A percentile compares a stretch with the other conserved stretches of the same genome.
phyloP scores from a whole-genome alignment of 331 rosid genomes.

The Spiraea crenata region DNA sequence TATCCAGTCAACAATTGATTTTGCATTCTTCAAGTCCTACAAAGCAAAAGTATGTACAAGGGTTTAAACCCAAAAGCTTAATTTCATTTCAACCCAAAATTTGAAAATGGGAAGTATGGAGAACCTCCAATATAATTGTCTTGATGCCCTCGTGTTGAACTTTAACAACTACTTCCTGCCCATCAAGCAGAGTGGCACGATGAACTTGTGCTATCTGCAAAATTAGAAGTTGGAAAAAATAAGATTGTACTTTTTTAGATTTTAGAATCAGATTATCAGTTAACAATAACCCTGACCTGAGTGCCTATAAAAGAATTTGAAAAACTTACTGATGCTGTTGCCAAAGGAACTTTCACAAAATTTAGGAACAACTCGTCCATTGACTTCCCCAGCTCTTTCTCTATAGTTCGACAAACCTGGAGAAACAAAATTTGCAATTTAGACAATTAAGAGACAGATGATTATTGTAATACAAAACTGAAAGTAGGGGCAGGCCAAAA shows the following conservation, averaged over 20 bases:
- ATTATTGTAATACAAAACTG: neutral
- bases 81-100: conserved; percentile 23
- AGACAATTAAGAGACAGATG: conserved; percentile 18
- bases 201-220: conserved; percentile 98
- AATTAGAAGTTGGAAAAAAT: conserved; percentile 23
- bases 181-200: conserved; percentile 84
- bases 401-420: conserved; percentile 71
- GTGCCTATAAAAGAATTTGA: conserved; percentile 18
- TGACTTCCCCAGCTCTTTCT: conserved; percentile 83
- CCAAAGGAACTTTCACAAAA: conserved; percentile 74
- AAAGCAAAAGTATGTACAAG: conserved; percentile 29
- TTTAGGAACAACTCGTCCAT: conserved; percentile 75
- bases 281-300: conserved; percentile 17
- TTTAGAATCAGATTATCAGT: neutral
- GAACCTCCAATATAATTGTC: conserved; percentile 82
- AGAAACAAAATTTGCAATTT: conserved; percentile 28
- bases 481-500: neutral
- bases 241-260: conserved; percentile 6
- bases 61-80: conserved; percentile 18
- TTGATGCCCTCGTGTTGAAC: conserved; percentile 93
- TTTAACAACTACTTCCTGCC: conserved; percentile 91
- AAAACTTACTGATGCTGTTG: conserved; percentile 94
- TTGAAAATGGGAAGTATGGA: conserved; percentile 29
- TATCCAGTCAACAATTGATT: conserved; percentile 91
- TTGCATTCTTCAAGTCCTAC: conserved; percentile 96